These are phyloP conservation scores for Jackrogersella multiformis DNA, from an alignment of 495 filamentous ascomycete genomes.

Conservation along the genomic window DNA sequence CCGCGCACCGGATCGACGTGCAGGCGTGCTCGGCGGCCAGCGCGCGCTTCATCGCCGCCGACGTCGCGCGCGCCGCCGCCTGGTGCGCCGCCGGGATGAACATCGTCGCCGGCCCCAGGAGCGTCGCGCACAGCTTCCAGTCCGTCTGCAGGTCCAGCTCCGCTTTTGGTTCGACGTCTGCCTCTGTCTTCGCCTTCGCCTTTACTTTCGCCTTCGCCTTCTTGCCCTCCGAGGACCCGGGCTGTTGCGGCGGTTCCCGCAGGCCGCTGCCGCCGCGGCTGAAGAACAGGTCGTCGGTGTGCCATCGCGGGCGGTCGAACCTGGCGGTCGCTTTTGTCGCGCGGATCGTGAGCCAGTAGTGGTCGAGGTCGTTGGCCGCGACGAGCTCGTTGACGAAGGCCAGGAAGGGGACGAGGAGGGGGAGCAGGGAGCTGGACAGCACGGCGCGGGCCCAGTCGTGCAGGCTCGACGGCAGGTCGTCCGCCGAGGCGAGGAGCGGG, in stretches of 20 bases:
- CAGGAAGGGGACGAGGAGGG: slow-evolving; percentile 42
- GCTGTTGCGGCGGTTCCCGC: neutral
- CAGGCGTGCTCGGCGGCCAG: slow-evolving; percentile 40
- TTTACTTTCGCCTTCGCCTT: neutral
- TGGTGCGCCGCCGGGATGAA: slow-evolving; percentile 41
- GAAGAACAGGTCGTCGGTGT: slow-evolving; percentile 51
- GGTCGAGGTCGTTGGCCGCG: slow-evolving; percentile 28
- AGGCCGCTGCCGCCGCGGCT: slow-evolving; percentile 22
- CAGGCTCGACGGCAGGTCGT: slow-evolving; percentile 36
- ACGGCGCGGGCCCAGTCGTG: slow-evolving; percentile 39
- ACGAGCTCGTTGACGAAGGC: slow-evolving; percentile 40
- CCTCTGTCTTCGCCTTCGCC: neutral
- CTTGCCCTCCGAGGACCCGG: neutral
- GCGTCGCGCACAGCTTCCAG: slow-evolving; percentile 51
- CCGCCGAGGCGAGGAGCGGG: slow-evolving; percentile 28
- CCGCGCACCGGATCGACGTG: slow-evolving; percentile 42
- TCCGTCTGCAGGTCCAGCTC: slow-evolving; percentile 39
- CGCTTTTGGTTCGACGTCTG: neutral
- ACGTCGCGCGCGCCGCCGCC: slow-evolving; percentile 31
- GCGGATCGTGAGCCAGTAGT: slow-evolving; percentile 51
- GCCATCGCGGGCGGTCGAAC: slow-evolving; percentile 49
- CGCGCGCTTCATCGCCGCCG: slow-evolving; percentile 24
- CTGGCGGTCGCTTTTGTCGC: slow-evolving; percentile 44
- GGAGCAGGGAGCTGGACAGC: slow-evolving; percentile 31
- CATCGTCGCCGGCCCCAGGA: slow-evolving; percentile 46